phyloP scores from a whole-genome alignment of 495 filamentous ascomycete genomes.

The Aspergillus bridgeri region DNA sequence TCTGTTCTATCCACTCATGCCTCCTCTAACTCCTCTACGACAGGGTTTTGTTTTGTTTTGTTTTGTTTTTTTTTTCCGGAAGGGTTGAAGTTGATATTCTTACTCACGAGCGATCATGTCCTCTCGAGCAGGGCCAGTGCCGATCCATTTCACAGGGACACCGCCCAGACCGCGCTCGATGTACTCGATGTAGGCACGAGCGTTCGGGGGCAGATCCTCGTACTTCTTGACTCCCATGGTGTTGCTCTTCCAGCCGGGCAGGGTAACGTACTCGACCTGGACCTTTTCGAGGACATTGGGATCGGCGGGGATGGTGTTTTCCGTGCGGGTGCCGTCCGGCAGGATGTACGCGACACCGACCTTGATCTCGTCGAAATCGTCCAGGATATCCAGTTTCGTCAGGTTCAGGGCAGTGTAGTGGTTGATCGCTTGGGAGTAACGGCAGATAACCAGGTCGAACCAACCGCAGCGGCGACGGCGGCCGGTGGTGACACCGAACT shows the following conservation, averaged over 20 bases:
- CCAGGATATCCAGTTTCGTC: constrained; percentile 86
- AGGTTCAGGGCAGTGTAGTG: constrained; percentile 77
- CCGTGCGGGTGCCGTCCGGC: constrained; percentile 48
- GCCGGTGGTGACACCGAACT: constrained; percentile 83
- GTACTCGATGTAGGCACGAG: constrained; percentile 70
- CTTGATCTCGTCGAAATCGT: constrained; percentile 77
- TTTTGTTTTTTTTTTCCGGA: background rate
- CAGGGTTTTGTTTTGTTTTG: too few relatives aligned
- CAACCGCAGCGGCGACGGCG: constrained; percentile 81
- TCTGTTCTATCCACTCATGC: background rate
- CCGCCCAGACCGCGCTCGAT: constrained; percentile 69
- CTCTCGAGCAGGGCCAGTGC: constrained; percentile 71
- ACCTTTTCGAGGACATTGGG: constrained; percentile 58
- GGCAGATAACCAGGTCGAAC: constrained; percentile 84
- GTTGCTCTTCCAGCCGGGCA: constrained; percentile 73
- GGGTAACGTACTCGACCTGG: constrained; percentile 63
- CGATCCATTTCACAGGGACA: constrained; percentile 71
- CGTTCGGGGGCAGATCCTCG: constrained; percentile 70
- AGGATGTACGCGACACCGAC: constrained; percentile 69
- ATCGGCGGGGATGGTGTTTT: constrained; percentile 66
- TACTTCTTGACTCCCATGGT: constrained; percentile 61
- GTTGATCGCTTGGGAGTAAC: constrained; percentile 69
- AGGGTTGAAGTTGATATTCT: background rate
- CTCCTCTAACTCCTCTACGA: background rate
- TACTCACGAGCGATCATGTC: constrained; percentile 58